Evolutionary conservation across 2,329 filamentous ascomycete genomes (phyloP), one percentile per base, ranked within the genome.

Genomic region (Penicillium digitatum): DNA sequence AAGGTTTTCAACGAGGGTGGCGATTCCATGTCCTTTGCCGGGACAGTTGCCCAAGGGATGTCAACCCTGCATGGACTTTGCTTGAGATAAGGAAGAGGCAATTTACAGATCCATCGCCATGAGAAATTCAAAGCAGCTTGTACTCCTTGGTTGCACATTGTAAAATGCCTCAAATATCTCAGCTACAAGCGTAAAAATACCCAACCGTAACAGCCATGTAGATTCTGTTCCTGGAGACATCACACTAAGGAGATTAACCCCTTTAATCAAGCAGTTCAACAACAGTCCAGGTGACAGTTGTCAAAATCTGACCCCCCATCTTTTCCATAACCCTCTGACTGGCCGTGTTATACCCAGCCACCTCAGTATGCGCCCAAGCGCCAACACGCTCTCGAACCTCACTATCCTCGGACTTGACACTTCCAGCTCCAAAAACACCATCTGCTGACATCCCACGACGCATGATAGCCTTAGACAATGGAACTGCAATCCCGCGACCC

Each of bases 301-400:
- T 74, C 56, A 61, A 60, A 2, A 68, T 54, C 51, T 60, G 48
- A 5, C 73, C 76, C 2, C 74, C 75, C 54, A 76, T 56, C 62
- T 78, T 78, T 66, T 75, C 72, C 75, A 78, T 77, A 22, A 76
- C 74, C 42, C 70, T 66, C 18, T 66, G 64, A 69, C 75, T 77
- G 2, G 71, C 66, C 35, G 44, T 34, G 59, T 77, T 77, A 32
- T 55, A 55, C 46, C 59, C 53, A 31, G 62, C 65, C 43, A 76
- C 74, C 53, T 77, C 74, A 3, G 72, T 64, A 66, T 75, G 73
- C n/a, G 66, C 66, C 67, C 69, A 75, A 14, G 49, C 62, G 3
- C 59, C 62, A 29, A 59, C 38, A 6, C 57, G 46, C 7, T 57
- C 55, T 31, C 40, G 57, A 31, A 35, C 7, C 32, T 53, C 27